Evolutionary conservation across 495 filamentous ascomycete species (phyloP), one percentile per base, ranked within the genome.

Genomic region (Alectoria sarmentosa): DNA sequence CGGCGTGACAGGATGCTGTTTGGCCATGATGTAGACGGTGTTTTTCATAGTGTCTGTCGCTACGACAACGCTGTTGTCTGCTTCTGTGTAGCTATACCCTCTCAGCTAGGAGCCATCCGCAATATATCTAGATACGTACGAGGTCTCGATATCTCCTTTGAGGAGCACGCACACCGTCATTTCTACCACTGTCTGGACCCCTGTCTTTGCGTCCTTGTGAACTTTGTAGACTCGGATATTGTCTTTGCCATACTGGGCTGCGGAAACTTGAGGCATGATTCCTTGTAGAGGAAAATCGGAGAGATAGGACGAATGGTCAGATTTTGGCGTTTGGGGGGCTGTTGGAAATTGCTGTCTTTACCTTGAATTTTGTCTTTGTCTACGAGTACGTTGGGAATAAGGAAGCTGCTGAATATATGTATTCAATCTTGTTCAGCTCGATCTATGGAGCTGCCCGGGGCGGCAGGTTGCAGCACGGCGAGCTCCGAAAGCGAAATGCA

Each of bases 31-130:
- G 78, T 93, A 96, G 78, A 91, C 86, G 67, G 92, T 96, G 78
- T 98, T 96, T 79, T 98, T 98, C 80, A 96, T 93, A 14, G 92
- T 93, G 77, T 98, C 94, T 46, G 94, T 98, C 60, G 94, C 92
- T 48, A 98, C 94, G 32, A 98, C 83, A 61, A 95, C 90, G 74
- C 88, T 90, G 81, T 98, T 98, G 78, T 98, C 94, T 70, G 91
- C 93, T 72, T 84, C 75, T 65, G 92, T 98, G 81, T 96, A 97
- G 60, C 89, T 92, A 69, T 30, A 44, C 36, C 30, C 21, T 23
- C 44, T 72, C 49, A 71, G 65, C 58, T 36, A 39, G 1, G 23
- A 52, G 17, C 62, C 28, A 34, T 6, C 5, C 37, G 21, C n/a
- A 4, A 32, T 19, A 65, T 30, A 21, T 19, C 21, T 34, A 41